Evolutionary conservation across 2,329 filamentous ascomycete species (phyloP), one percentile per base, ranked within the genome.

Genomic region (Diaporthe humulicola): DNA sequence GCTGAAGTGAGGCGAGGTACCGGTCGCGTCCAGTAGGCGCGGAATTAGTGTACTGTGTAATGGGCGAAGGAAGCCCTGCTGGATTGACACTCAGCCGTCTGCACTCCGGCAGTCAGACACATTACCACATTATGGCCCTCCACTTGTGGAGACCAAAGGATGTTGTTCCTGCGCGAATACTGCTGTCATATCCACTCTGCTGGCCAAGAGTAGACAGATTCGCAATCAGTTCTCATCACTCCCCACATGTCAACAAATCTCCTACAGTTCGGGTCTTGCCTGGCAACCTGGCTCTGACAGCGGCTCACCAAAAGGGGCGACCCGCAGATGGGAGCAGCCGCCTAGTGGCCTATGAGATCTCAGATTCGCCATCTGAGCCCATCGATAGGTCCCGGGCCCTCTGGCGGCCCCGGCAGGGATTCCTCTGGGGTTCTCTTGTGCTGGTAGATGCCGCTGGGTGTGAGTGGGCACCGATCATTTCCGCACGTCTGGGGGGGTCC

Each of bases 321-420:
- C 64, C 74, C 72, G 72, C 61, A 72, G 71, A 54, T 70, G 74
- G 64, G 42, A 61, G 57, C 54, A 40, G 33, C 69, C 74, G 64
- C 52, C 28, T 38, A 40, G 42, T 56, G 38, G 72, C 74, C 74
- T 76, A 76, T 76, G 58, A 71, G 74, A 60, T 71, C 42, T 48
- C 67, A 57, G 40, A 50, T 52, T 40, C 48, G 28, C 72, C 74
- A 60, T 70, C 70, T 74, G 58, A 71, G 56, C 57, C 30, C 25
- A 28, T 48, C 10, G 57, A 72, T 60, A 58, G 66, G 58, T 61
- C 45, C 42, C 40, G 70, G 57, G 70, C 42, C 70, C 48, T 50
- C 57, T 45, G 50, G 0, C 36, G 48, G 30, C 45, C 70, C 33
- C 33, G 33, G 33, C 67, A 72, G 69, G 74, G 72, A 70, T 74